phyloP scores from a whole-genome alignment of 2,329 filamentous ascomycete genomes.

The Fusarium sp. region DNA sequence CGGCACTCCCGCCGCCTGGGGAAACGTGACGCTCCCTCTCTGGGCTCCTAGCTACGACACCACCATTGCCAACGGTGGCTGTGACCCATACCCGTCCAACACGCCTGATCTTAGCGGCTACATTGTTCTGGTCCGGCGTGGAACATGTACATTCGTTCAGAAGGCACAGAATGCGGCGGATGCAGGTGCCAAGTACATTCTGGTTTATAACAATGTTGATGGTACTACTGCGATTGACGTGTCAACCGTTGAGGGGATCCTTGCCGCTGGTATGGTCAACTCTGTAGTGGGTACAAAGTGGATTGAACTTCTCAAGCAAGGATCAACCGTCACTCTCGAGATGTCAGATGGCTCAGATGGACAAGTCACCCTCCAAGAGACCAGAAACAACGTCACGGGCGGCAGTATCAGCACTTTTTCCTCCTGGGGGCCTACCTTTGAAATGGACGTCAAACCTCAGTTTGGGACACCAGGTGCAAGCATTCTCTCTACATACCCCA shows the following conservation, averaged over 20 bases:
- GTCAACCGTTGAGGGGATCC: conserved; percentile 15
- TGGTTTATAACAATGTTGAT: conserved; percentile 71
- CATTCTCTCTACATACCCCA: conserved; percentile 72
- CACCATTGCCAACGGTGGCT: conserved; percentile 65
- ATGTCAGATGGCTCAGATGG: conserved; percentile 57
- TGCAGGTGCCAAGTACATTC: conserved; percentile 71
- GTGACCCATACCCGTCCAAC: conserved; percentile 65
- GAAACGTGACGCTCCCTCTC: conserved; percentile 62
- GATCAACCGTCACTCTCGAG: conserved; percentile 60
- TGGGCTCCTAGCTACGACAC: conserved; percentile 67
- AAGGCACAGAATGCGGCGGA: conserved; percentile 69
- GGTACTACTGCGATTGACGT: conserved; percentile 23
- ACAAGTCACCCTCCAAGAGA: conserved; percentile 51
- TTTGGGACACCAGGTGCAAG: conserved; percentile 69
- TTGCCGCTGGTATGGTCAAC: conserved; percentile 25
- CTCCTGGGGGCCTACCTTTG: conserved; percentile 74
- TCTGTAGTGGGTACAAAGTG: conserved; percentile 18
- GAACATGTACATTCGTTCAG: conserved; percentile 69
- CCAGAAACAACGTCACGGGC: conserved; percentile 61
- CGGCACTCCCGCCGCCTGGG: conserved; percentile 61
- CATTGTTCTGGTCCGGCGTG: conserved; percentile 73
- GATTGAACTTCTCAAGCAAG: conserved; percentile 38
- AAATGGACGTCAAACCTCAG: conserved; percentile 70
- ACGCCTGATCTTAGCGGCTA: conserved; percentile 71
- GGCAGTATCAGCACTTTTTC: conserved; percentile 69